Evolutionary conservation across 1,284 basidiomycete genomes (phyloP).

Genomic region (Leccinum fallax): DNA sequence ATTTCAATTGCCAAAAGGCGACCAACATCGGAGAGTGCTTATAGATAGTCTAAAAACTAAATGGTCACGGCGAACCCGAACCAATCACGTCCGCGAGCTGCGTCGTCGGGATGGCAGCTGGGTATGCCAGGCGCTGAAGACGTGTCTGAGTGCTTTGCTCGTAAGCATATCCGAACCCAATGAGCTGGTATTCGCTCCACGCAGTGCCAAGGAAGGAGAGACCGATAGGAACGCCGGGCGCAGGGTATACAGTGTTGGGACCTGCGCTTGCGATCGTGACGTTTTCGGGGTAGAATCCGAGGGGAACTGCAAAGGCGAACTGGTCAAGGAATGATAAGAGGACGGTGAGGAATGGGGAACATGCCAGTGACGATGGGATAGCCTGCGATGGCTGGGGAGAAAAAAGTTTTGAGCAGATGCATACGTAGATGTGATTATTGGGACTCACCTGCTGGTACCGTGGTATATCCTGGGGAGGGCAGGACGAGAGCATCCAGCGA

Average conservation of each 20-base stretch:
- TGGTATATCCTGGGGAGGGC: constrained; percentile 52
- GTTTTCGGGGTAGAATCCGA: constrained; percentile 61
- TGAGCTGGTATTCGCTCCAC: constrained; percentile 60
- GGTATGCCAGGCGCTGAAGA: constrained; percentile 51
- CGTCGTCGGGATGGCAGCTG: constrained; percentile 60
- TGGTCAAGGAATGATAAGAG: neutral
- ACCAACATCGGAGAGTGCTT: neutral
- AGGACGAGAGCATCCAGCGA: constrained; percentile 61
- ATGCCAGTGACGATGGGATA: constrained; percentile 61
- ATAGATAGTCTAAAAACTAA: no score
- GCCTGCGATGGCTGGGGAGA: constrained; percentile 50
- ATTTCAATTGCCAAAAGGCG: neutral
- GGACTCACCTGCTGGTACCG: constrained; percentile 42
- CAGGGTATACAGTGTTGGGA: constrained; percentile 51
- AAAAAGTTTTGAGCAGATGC: neutral
- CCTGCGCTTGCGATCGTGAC: constrained; percentile 43
- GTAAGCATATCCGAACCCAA: constrained; percentile 64
- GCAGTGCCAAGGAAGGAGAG: constrained; percentile 66
- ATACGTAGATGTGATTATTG: neutral
- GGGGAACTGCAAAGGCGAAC: constrained; percentile 44
- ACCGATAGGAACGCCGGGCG: constrained; percentile 64
- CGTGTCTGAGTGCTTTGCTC: constrained; percentile 65
- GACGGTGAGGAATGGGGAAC: neutral
- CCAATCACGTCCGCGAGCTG: constrained; percentile 55
- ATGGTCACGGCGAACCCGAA: neutral